A percentile compares a stretch with the other conserved stretches of the same genome.
Evolutionary conservation across 805 yeast genomes (phyloP).

Genomic region (Lipomyces lipofer): DNA sequence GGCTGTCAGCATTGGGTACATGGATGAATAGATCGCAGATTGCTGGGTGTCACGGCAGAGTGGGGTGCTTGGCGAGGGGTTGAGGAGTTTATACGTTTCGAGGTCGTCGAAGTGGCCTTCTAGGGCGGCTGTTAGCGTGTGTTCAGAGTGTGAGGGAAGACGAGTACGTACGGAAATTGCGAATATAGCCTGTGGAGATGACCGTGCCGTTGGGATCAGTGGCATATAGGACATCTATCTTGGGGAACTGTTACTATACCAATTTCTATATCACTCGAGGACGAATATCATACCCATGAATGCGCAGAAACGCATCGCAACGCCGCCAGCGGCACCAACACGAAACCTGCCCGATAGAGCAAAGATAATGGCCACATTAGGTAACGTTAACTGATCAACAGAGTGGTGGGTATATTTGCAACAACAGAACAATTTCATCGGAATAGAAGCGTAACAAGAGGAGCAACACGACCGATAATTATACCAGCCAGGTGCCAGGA

Average conservation of each 20-base stretch:
- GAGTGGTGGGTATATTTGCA: too few species aligned
- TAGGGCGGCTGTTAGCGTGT: not conserved
- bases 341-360: too few species aligned
- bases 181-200: constrained; percentile 28
- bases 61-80: constrained; percentile 18
- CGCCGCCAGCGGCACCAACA: too few species aligned
- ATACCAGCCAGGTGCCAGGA: too few species aligned
- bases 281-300: constrained; percentile 25
- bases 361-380: too few species aligned
- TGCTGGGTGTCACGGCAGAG: constrained; percentile 27
- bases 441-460: too few species aligned
- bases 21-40: constrained; percentile 20
- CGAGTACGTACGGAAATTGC: constrained; percentile 18
- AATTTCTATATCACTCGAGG: not conserved
- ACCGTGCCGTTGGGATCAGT: constrained; percentile 19
- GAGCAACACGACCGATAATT: too few species aligned
- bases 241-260: not conserved
- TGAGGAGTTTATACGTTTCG: constrained; percentile 30
- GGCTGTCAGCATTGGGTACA: constrained; percentile 31
- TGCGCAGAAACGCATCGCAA: constrained; percentile 7
- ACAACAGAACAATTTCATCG: too few species aligned
- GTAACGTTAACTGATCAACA: too few species aligned
- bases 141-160: not conserved
- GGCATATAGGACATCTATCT: constrained; percentile 23
- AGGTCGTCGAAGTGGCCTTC: constrained; percentile 29